Percentiles rank a stretch among this genome's conserved stretches.
These are phyloP conservation scores for Lotus japonicus DNA, from an alignment of 306 rosid genomes.

Conservation along the genomic window DNA sequence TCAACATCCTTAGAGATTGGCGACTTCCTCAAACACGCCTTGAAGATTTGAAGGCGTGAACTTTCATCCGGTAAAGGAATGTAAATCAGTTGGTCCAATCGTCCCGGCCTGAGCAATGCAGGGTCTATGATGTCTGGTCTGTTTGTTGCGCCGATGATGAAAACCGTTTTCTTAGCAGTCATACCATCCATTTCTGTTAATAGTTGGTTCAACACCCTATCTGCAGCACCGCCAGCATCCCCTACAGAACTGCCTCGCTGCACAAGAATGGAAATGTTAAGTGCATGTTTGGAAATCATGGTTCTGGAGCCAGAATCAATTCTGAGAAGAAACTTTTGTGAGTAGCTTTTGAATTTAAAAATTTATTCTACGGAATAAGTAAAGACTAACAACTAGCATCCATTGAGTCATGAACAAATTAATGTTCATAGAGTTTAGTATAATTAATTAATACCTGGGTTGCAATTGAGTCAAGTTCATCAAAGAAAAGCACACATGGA, in stretches of 20 bases:
- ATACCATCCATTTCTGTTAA: conserved; percentile 78
- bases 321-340: no score
- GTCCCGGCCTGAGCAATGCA: conserved; percentile 67
- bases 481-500: conserved; percentile 76
- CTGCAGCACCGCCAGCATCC: conserved; percentile 71
- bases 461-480: conserved; percentile 70
- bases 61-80: conserved; percentile 57
- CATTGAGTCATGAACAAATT: not conserved
- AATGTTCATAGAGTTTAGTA: not conserved
- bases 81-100: conserved; percentile 62
- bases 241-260: conserved; percentile 57
- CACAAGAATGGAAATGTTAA: not conserved
- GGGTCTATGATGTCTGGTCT: conserved; percentile 71
- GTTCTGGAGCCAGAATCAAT: no score
- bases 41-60: conserved; percentile 64
- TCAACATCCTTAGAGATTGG: conserved; percentile 56
- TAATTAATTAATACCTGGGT: conserved; percentile 38
- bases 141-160: conserved; percentile 67
- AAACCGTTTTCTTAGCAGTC: conserved; percentile 64
- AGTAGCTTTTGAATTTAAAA: no score
- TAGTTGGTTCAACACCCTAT: conserved; percentile 71
- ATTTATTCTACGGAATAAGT: no score
- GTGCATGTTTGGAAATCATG: no score
- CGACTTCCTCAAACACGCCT: conserved; percentile 68
- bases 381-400: no score